Percentiles rank a stretch among this genome's conserved stretches.
Evolutionary conservation across 805 yeast species (phyloP).

Genomic region (Teunomyces cretensis): DNA sequence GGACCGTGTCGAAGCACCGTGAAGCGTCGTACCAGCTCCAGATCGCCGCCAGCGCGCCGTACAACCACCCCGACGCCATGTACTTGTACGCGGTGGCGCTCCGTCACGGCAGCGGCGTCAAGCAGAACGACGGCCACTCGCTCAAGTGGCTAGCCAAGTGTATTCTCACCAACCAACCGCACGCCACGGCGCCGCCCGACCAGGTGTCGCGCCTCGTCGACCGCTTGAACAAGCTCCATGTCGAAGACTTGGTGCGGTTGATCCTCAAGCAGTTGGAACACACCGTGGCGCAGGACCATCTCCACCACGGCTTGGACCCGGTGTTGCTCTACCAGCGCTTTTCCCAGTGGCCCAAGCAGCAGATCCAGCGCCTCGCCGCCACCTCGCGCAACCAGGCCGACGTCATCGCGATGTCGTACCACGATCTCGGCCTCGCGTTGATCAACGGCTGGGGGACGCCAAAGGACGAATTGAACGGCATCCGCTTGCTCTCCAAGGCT

Average conservation of each 20-base stretch:
- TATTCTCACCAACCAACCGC: conserved; percentile 18
- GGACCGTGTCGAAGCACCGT: conserved; percentile 58
- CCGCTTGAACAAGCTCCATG: conserved; percentile 24
- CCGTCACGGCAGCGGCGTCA: conserved; percentile 67
- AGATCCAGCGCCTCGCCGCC: conserved; percentile 24
- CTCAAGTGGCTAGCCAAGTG: conserved; percentile 60
- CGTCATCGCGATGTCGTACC: conserved; percentile 50
- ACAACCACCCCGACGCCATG: conserved; percentile 58
- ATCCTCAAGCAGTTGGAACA: conserved; percentile 22
- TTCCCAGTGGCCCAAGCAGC: conserved; percentile 20
- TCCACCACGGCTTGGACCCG: conserved; percentile 13
- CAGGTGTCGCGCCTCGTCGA: conserved; percentile 18
- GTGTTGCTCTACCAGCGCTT: conserved; percentile 22
- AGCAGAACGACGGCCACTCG: conserved; percentile 53
- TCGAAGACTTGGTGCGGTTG: conserved; percentile 29
- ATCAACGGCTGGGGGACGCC: conserved; percentile 56
- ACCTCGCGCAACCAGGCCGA: conserved; percentile 41
- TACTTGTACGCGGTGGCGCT: conserved; percentile 66
- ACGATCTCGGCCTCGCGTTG: conserved; percentile 60
- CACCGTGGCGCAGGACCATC: conserved; percentile 28
- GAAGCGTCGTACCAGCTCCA: conserved; percentile 71
- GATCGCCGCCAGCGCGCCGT: conserved; percentile 61
- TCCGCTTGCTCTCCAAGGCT: conserved; percentile 60
- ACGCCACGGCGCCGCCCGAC: conserved; percentile 5
- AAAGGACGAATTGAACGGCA: conserved; percentile 56